Evolutionary conservation across 768 basidiomycete species (phyloP).

Genomic region (Pisolithus tinctorius): DNA sequence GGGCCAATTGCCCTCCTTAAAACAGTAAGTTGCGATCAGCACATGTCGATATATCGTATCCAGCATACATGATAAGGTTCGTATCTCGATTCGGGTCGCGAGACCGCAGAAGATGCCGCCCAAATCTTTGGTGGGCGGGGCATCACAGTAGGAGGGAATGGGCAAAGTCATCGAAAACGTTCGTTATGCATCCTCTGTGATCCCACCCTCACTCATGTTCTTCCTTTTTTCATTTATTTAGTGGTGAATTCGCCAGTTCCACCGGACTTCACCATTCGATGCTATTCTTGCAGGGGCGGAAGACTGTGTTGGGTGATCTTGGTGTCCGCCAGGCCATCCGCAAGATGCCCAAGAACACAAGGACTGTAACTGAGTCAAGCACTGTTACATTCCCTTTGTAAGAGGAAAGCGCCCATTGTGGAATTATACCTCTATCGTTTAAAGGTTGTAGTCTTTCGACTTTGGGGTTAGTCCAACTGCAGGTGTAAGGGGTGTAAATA

Average conservation of each 20-base stretch:
- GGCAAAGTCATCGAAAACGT: slow-evolving; percentile 80
- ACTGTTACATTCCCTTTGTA: neutral
- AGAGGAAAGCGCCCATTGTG: neutral
- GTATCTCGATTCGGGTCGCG: slow-evolving; percentile 50
- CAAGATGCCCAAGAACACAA: slow-evolving; percentile 53
- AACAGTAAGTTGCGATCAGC: slow-evolving; percentile 52
- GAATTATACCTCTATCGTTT: neutral
- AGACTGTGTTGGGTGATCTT: slow-evolving; percentile 65
- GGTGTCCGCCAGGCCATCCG: slow-evolving; percentile 70
- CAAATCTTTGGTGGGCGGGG: slow-evolving; percentile 89
- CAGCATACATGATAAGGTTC: slow-evolving; percentile 37
- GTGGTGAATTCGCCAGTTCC: slow-evolving; percentile 42
- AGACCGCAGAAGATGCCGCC: slow-evolving; percentile 61
- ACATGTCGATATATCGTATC: neutral
- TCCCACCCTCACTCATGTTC: neutral
- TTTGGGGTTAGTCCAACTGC: too few species aligned
- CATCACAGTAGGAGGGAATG: slow-evolving; percentile 83
- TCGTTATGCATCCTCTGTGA: slow-evolving; percentile 15
- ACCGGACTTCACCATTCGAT: slow-evolving; percentile 78
- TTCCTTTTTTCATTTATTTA: neutral
- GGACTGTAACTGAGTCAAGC: slow-evolving; percentile 30
- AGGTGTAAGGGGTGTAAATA: too few species aligned
- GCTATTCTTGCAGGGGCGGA: slow-evolving; percentile 78
- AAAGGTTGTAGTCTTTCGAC: too few species aligned
- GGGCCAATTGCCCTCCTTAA: slow-evolving; percentile 85